A percentile compares a stretch with the other conserved stretches of the same genome.
These are phyloP conservation scores for Leccinum fibrillosum DNA, from an alignment of 768 basidiomycete species.

Conservation along the genomic window DNA sequence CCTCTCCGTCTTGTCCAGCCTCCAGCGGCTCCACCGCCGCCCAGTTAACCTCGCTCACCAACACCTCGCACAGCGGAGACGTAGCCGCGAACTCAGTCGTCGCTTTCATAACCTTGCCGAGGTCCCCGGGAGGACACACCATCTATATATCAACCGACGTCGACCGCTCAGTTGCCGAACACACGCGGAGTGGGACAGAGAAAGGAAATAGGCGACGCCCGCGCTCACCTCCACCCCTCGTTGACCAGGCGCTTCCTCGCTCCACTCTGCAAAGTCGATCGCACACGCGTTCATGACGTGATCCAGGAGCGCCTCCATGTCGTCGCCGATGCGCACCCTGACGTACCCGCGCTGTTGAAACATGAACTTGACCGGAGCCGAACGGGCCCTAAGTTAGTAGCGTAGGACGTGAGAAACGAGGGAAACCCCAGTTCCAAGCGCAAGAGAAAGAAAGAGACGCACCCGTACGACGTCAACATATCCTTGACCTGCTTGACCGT, in stretches of 20 bases:
- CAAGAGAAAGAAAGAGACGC: not conserved
- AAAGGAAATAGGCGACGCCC: not conserved
- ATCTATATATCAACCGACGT: slow-evolving; percentile 33
- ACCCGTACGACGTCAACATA: slow-evolving; percentile 49
- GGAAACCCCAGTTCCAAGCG: too few species aligned
- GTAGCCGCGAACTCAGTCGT: slow-evolving; percentile 26
- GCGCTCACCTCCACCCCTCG: slow-evolving; percentile 34
- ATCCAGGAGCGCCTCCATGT: slow-evolving; percentile 37
- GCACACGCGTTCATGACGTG: slow-evolving; percentile 38
- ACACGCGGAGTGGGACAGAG: not conserved
- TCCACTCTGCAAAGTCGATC: slow-evolving; percentile 44
- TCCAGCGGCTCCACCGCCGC: slow-evolving; percentile 43
- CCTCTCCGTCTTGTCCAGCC: slow-evolving; percentile 37
- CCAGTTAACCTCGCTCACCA: slow-evolving; percentile 53
- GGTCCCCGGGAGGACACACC: slow-evolving; percentile 40
- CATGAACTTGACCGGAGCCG: slow-evolving; percentile 64
- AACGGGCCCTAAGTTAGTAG: slow-evolving; percentile 44
- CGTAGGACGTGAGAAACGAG: too few species aligned
- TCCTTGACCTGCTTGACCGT: slow-evolving; percentile 57
- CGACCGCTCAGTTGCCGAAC: not conserved
- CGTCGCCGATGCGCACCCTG: slow-evolving; percentile 38
- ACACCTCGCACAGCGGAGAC: slow-evolving; percentile 35
- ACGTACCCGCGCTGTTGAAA: slow-evolving; percentile 57
- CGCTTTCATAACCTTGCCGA: slow-evolving; percentile 38
- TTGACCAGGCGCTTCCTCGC: slow-evolving; percentile 29